Percentiles rank a stretch among this genome's conserved stretches.
Evolutionary conservation across 495 filamentous ascomycete genomes (phyloP).

Genomic region (Aspergillus carlsbadensis): DNA sequence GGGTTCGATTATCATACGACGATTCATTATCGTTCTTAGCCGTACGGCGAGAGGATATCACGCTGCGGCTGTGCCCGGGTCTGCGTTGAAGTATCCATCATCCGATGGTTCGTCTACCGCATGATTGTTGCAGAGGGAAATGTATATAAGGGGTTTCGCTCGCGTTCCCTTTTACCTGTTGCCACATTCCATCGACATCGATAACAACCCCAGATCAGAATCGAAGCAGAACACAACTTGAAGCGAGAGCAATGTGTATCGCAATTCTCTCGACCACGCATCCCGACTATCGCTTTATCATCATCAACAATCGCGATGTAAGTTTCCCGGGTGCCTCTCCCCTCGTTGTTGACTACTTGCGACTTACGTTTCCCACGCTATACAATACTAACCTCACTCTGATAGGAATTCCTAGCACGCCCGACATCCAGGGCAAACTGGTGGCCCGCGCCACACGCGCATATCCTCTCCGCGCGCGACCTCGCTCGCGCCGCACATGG

Average conservation of each 20-base stretch:
- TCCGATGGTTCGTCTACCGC: background rate
- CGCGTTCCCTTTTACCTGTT: background rate
- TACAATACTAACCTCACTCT: background rate
- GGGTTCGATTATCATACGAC: too few species aligned
- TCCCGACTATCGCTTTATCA: constrained; percentile 74
- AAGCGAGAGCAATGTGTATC: constrained; percentile 70
- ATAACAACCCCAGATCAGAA: background rate
- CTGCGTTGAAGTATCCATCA: background rate
- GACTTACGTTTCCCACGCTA: background rate
- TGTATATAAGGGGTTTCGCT: background rate
- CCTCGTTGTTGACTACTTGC: too few species aligned
- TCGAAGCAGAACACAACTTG: background rate
- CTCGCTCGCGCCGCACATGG: constrained; percentile 57
- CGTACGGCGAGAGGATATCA: too few species aligned
- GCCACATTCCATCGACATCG: background rate
- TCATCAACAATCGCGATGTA: constrained; percentile 81
- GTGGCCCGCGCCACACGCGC: constrained; percentile 56
- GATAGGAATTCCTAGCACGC: constrained; percentile 70
- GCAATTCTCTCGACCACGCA: constrained; percentile 76
- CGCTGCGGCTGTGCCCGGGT: background rate
- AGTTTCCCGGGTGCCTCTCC: constrained; percentile 10
- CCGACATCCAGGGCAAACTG: constrained; percentile 76
- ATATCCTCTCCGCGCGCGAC: constrained; percentile 59
- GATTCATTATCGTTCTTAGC: too few species aligned
- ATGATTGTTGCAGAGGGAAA: background rate